Percentiles rank a stretch among this genome's conserved stretches.
These are phyloP conservation scores for Boletus rubescentipes DNA, from an alignment of 768 basidiomycete species.

Conservation along the genomic window DNA sequence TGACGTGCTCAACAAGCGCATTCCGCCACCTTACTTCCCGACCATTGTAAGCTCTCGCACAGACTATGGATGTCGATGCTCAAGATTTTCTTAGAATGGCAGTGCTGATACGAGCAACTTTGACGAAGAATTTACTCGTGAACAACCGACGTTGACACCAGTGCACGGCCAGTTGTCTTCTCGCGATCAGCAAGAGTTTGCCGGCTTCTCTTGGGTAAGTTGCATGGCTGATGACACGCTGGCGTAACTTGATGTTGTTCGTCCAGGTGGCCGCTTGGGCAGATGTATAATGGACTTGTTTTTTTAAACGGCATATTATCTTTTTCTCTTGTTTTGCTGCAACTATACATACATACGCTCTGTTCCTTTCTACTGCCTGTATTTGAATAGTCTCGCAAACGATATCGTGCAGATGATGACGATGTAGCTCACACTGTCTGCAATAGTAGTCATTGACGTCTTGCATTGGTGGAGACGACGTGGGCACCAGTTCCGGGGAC, in stretches of 20 bases:
- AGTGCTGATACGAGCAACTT: constrained; percentile 91
- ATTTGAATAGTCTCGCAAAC: constrained; percentile 38
- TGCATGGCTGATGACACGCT: background rate
- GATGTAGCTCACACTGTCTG: constrained; percentile 19
- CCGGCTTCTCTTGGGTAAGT: constrained; percentile 92
- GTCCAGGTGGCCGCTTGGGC: constrained; percentile 52
- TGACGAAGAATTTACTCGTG: constrained; percentile 95
- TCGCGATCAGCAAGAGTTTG: constrained; percentile 93
- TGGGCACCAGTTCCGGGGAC: constrained; percentile 73
- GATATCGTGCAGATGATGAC: constrained; percentile 19
- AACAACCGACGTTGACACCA: constrained; percentile 96
- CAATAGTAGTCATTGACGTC: constrained; percentile 21
- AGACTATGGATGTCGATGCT: constrained; percentile 5
- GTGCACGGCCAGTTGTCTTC: constrained; percentile 91
- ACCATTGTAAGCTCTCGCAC: constrained; percentile 67
- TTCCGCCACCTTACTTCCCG: constrained; percentile 97
- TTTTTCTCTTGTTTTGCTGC: constrained; percentile 33
- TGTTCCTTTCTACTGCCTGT: constrained; percentile 33
- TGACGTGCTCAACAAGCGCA: constrained; percentile 95
- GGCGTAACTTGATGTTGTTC: background rate
- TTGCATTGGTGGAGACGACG: constrained; percentile 41
- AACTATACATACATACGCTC: constrained; percentile 31
- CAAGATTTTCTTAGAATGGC: constrained; percentile 55
- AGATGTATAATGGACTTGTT: constrained; percentile 42
- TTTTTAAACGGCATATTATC: constrained; percentile 26